Base-by-base conservation (phyloP, 176 grass and related monocot species). In the Cocos nucifera region DNA sequence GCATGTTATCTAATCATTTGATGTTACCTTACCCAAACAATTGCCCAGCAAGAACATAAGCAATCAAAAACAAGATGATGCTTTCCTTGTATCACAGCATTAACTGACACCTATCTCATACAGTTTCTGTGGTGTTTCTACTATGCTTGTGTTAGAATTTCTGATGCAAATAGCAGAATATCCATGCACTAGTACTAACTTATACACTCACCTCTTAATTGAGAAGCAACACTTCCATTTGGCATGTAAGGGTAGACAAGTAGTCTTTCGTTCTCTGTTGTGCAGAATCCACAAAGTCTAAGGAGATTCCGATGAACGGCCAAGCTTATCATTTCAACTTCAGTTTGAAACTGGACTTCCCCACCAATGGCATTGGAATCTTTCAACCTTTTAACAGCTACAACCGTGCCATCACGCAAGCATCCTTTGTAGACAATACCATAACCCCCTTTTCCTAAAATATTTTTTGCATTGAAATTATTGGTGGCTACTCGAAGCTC, bases 241-340 rank as follows among this genome's bases (percentile, higher is more conserved):
- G 83, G 60, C 75, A 95, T 84, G 78, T 77, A 95, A 62, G 91
- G 86, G 69, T 90, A 95, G 54, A 87, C 75, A 51, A 95, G 91
- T 32, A 95, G 44, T 49, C 83, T 82, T 60, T 90, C 86, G 56
- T 79, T 79, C 62, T 90, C 66, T 25, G 75, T 69, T 7, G 66
- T 65, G 58, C 91, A 90, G 35, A 84, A 87, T 7, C 86, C 91
- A 24, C 54, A 28, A 24, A 95, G 83, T 70, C 58, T 71, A 59
- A 95, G 80, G 50, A 95, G 78, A 84, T 95, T 86, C 18, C 75
- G 77, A 51, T 95, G 91, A 51, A 82, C 83, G 58, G 82, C 80
- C 64, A 90, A 80, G 57, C 91, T 95, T 59, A 87, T 82, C 28
- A 95, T 85, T 64, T 95, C 86, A 56, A 95, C 78, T 67, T 95